A percentile compares a stretch with the other conserved stretches of the same genome.
Conservation (phyloP, 2,329 filamentous ascomycete genomes). For the Cytospora piceae region DNA sequence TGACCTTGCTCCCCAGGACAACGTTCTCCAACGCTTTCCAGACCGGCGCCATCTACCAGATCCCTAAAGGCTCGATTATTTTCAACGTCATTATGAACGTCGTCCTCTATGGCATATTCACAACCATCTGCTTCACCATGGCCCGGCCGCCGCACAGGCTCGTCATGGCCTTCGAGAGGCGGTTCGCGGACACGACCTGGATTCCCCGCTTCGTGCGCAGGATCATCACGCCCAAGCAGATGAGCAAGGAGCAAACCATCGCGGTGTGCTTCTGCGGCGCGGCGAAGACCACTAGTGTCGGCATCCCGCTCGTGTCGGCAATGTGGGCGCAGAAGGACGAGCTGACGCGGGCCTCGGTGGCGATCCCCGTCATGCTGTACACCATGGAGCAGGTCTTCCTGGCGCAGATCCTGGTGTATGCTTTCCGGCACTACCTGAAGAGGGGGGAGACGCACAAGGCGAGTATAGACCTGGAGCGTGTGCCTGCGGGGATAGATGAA, state of each 20-base stretch:
- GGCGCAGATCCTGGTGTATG: conserved; percentile 49
- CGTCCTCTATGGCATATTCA: conserved; percentile 65
- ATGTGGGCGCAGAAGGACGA: conserved; percentile 66
- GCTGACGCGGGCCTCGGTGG: conserved; percentile 59
- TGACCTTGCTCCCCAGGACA: conserved; percentile 52
- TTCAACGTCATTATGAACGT: conserved; percentile 72
- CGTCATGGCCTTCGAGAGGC: conserved; percentile 39
- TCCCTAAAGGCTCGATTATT: conserved; percentile 63
- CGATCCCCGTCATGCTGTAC: conserved; percentile 67
- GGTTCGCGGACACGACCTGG: conserved; percentile 39
- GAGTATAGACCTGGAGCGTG: conserved; percentile 30
- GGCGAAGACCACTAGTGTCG: conserved; percentile 72
- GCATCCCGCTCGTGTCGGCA: conserved; percentile 68
- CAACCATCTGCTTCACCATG: conserved; percentile 60
- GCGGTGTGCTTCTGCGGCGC: conserved; percentile 75
- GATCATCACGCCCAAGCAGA: conserved; percentile 52
- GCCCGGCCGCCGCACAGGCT: conserved; percentile 47
- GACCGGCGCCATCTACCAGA: conserved; percentile 61
- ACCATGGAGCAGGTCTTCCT: conserved; percentile 60
- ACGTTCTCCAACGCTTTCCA: conserved; percentile 70
- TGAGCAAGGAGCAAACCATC: conserved; percentile 65
- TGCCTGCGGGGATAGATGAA: not conserved
- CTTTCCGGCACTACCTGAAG: conserved; percentile 52
- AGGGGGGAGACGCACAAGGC: conserved; percentile 18
- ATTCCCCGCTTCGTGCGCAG: conserved; percentile 39